Evolutionary conservation across 2,329 filamentous ascomycete genomes (phyloP), one percentile per base, ranked within the genome.

Genomic region (Ceratocystis ficicola): DNA sequence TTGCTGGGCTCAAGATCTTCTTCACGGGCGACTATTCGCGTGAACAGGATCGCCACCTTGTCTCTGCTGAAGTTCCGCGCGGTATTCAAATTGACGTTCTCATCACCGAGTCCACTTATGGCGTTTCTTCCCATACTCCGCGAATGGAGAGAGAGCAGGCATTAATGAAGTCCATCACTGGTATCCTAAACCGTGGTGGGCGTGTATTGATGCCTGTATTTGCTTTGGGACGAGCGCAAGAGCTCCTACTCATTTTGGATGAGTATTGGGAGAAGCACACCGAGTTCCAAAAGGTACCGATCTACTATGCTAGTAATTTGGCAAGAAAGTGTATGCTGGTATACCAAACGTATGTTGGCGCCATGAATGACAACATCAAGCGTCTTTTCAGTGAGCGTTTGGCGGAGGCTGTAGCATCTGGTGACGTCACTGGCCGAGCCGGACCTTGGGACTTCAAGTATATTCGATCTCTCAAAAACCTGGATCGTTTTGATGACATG

Each of bases 341-440:
- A 2, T 99, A 99, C 73, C 94, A 97, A 74, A 99, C 94, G 1
- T 99, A 97, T 72, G 90, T 97, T 62, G 90, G 92, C 62, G 91
- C 92, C 65, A 99, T 99, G 94, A 99, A 99, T 74, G 93, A 97
- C 73, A 97, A 96, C 72, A 97, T 99, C 79, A 96, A 96, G 75
- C 85, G 90, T 10, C 83, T 96, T n/a, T 96, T 96, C 76, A 83
- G 88, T 64, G 91, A 95, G 75, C 86, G 90, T 61, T 95, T 96
- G 85, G 90, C 90, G 3, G 90, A 95, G 74, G 89, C 90, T 8
- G 90, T 95, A 74, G 87, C 88, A 0, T 86, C 85, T 44, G 89
- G 89, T 7, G 88, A 91, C 70, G 82, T 81, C 1, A 82, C 83
- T 5, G 85, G 84, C 6, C 92, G 89, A 72, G 92, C 89, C 44